These are phyloP conservation scores for Cercospora brassicicola DNA, from an alignment of 2,329 filamentous ascomycete genomes.

Conservation along the genomic window DNA sequence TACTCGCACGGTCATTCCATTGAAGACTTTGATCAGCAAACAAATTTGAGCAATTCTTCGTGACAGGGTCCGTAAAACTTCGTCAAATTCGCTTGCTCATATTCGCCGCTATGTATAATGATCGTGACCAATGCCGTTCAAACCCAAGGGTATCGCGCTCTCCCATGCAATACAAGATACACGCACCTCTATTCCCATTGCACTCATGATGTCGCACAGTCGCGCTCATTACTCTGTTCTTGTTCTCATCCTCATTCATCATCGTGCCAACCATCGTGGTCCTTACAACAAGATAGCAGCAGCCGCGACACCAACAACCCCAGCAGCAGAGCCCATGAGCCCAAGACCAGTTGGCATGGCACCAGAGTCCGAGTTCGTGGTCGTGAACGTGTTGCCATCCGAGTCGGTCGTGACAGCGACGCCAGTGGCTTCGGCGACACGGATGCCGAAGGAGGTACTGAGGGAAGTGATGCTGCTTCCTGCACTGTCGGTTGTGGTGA, in stretches of 20 bases:
- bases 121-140: too few species aligned
- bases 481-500: constrained; percentile 28
- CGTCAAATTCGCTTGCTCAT: too few species aligned
- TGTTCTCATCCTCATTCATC: neutral
- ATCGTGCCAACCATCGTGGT: neutral
- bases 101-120: too few species aligned
- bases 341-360: constrained; percentile 29
- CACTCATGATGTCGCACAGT: neutral
- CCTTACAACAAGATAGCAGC: constrained; percentile 38
- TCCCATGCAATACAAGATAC: too few species aligned
- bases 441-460: constrained; percentile 36
- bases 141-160: too few species aligned
- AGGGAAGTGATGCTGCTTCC: constrained; percentile 28
- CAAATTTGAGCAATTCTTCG: too few species aligned
- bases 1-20: too few species aligned
- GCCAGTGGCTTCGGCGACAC: constrained; percentile 33
- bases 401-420: constrained; percentile 12
- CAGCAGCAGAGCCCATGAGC: constrained; percentile 32
- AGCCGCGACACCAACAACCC: constrained; percentile 35
- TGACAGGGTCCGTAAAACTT: too few species aligned
- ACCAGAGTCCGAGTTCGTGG: constrained; percentile 25
- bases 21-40: too few species aligned
- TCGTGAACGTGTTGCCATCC: constrained; percentile 8
- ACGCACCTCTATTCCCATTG: too few species aligned
- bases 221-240: neutral